These are phyloP conservation scores for Solanum corneliomulleri DNA, from an alignment of 257 asterid species.

Conservation along the genomic window DNA sequence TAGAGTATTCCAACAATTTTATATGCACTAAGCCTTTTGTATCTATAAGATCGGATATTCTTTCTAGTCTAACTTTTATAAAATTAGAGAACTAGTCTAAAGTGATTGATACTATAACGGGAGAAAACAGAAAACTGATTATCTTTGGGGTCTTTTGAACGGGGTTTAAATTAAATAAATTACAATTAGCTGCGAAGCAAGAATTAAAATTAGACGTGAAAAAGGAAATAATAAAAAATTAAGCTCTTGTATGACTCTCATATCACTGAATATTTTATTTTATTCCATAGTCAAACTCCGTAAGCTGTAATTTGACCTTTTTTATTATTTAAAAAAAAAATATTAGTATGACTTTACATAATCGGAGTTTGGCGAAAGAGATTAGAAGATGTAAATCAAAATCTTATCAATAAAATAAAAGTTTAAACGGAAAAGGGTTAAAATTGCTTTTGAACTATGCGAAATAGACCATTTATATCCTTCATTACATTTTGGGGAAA, in stretches of 20 bases:
- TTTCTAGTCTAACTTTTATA: too few species aligned
- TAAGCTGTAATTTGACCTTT: background rate
- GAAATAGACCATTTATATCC: too few species aligned
- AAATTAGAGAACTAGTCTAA: background rate
- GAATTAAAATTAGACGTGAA: too few species aligned
- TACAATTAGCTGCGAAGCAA: background rate
- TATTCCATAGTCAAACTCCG: background rate
- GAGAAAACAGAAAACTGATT: background rate
- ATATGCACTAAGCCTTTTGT: background rate
- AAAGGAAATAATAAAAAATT: too few species aligned
- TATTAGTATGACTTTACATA: background rate
- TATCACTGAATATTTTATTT: background rate
- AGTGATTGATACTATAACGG: too few species aligned
- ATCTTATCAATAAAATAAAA: background rate
- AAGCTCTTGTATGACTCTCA: background rate
- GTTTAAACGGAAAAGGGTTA: too few species aligned
- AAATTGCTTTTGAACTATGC: too few species aligned
- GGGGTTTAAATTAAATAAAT: background rate
- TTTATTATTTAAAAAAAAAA: too few species aligned
- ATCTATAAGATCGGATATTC: background rate
- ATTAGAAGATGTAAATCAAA: background rate
- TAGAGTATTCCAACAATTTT: too few species aligned
- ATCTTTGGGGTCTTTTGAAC: background rate
- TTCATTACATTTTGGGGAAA: too few species aligned
- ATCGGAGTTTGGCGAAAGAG: background rate